Conservation (phyloP, 192 early-diverging fungal genomes). For the Umbelopsis sp. region DNA sequence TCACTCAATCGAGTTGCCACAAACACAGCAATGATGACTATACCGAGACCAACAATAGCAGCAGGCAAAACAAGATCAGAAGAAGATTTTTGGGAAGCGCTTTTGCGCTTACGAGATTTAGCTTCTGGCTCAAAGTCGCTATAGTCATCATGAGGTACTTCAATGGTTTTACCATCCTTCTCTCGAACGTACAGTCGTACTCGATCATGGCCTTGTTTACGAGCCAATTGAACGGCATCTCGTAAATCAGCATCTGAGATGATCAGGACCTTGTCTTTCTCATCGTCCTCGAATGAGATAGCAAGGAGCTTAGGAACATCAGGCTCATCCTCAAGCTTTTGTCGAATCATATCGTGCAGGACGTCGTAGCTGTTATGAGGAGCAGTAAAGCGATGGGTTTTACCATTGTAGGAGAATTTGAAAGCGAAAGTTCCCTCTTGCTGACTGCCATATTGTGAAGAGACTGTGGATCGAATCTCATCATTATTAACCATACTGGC, state of each 20-base stretch:
- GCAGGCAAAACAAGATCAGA: slow-evolving; percentile 36
- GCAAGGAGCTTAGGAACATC: slow-evolving; percentile 41
- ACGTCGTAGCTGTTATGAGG: slow-evolving; percentile 52
- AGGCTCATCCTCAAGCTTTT: slow-evolving; percentile 44
- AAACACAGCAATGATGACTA: slow-evolving; percentile 41
- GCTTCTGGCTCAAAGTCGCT: background rate
- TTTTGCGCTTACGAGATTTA: background rate
- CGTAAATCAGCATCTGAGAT: slow-evolving; percentile 75
- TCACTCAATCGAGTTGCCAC: slow-evolving; percentile 28
- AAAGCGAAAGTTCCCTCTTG: slow-evolving; percentile 51
- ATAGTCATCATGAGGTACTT: background rate
- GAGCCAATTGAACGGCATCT: slow-evolving; percentile 84
- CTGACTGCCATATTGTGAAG: slow-evolving; percentile 17
- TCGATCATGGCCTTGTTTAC: slow-evolving; percentile 73
- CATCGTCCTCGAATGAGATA: slow-evolving; percentile 90
- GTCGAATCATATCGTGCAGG: slow-evolving; percentile 58
- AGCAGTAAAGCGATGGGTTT: slow-evolving; percentile 75
- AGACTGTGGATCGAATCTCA: slow-evolving; percentile 35
- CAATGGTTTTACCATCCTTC: slow-evolving; percentile 1
- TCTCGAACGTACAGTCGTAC: slow-evolving; percentile 62
- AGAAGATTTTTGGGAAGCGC: background rate
- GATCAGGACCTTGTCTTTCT: slow-evolving; percentile 84
- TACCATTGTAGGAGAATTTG: slow-evolving; percentile 79
- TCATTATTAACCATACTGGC: slow-evolving; percentile 54
- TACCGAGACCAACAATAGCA: slow-evolving; percentile 39